phyloP scores from a whole-genome alignment of 2,329 filamentous ascomycete species.

The Hysterium pulicare region DNA sequence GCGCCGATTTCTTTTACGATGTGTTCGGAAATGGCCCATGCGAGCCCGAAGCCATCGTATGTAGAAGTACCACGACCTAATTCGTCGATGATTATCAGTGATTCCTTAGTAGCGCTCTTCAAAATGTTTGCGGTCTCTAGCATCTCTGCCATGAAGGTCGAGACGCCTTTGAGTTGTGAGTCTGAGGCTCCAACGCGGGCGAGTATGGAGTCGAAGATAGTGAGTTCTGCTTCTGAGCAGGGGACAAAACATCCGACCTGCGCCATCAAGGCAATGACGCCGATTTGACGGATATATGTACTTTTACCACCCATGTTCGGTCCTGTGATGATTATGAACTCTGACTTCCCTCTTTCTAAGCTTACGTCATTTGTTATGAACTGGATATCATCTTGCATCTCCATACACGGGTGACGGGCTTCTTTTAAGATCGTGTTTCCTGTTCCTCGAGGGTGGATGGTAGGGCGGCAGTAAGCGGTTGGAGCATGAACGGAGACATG shows the following conservation, averaged over 20 bases:
- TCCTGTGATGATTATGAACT: slow-evolving; percentile 94
- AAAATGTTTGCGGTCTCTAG: slow-evolving; percentile 97
- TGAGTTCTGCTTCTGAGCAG: slow-evolving; percentile 83
- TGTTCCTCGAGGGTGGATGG: slow-evolving; percentile 81
- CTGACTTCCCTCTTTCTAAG: slow-evolving; percentile 71
- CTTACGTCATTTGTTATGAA: slow-evolving; percentile 98
- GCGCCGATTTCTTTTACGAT: slow-evolving; percentile 94
- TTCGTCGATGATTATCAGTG: slow-evolving; percentile 97
- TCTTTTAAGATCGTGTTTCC: slow-evolving; percentile 89
- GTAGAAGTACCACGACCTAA: slow-evolving; percentile 94
- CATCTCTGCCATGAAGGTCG: slow-evolving; percentile 99
- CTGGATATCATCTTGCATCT: slow-evolving; percentile 96
- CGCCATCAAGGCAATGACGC: slow-evolving; percentile 94
- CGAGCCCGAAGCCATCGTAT: slow-evolving; percentile 97
- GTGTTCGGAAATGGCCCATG: slow-evolving; percentile 98
- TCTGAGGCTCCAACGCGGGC: slow-evolving; percentile 94
- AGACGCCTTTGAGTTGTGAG: slow-evolving; percentile 95
- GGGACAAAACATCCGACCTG: slow-evolving; percentile 97
- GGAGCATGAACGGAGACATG: slow-evolving; percentile 93
- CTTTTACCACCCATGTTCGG: slow-evolving; percentile 99
- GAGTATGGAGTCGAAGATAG: slow-evolving; percentile 94
- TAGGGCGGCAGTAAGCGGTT: slow-evolving; percentile 84
- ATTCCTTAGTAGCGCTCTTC: slow-evolving; percentile 92
- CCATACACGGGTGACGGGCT: slow-evolving; percentile 94
- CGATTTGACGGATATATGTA: slow-evolving; percentile 96